Percentiles rank a stretch among this genome's conserved stretches.
Conservation (phyloP, 495 filamentous ascomycete species). For the Xylaria scruposa region DNA sequence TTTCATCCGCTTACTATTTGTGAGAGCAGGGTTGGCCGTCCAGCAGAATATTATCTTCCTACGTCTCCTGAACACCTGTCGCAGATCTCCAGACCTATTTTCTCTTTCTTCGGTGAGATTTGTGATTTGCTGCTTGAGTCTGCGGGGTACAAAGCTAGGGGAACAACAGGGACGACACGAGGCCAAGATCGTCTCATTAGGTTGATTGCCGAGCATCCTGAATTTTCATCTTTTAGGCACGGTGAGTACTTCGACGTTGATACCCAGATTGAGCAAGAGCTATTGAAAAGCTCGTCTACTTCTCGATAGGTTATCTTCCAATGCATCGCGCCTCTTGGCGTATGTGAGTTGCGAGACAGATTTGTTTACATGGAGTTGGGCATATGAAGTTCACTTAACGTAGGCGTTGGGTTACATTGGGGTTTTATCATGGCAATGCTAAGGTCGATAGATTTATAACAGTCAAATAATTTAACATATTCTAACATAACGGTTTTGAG, state of each 20-base stretch:
- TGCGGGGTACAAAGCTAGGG: neutral
- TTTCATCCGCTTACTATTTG: constrained; percentile 1
- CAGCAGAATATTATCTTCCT: neutral
- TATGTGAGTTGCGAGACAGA: neutral
- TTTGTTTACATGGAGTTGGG: too few relatives aligned
- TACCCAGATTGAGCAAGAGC: neutral
- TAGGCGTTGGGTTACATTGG: neutral
- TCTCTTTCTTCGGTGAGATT: constrained; percentile 8
- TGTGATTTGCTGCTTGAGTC: constrained; percentile 10
- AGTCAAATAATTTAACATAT: neutral
- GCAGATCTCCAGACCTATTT: neutral
- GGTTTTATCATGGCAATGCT: neutral
- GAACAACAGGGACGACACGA: neutral
- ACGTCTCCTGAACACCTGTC: neutral
- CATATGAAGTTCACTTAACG: too few relatives aligned
- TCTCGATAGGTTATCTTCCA: neutral
- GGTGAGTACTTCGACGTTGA: constrained; percentile 22
- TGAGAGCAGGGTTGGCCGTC: neutral
- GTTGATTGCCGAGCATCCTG: constrained; percentile 1
- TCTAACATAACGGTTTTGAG: neutral
- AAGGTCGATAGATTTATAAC: neutral
- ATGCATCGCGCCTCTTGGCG: neutral
- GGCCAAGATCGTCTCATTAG: neutral
- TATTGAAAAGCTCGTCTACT: neutral
- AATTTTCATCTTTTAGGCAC: constrained; percentile 15